phyloP scores from a whole-genome alignment of 306 rosid genomes.

The Notholithocarpus densiflorus region DNA sequence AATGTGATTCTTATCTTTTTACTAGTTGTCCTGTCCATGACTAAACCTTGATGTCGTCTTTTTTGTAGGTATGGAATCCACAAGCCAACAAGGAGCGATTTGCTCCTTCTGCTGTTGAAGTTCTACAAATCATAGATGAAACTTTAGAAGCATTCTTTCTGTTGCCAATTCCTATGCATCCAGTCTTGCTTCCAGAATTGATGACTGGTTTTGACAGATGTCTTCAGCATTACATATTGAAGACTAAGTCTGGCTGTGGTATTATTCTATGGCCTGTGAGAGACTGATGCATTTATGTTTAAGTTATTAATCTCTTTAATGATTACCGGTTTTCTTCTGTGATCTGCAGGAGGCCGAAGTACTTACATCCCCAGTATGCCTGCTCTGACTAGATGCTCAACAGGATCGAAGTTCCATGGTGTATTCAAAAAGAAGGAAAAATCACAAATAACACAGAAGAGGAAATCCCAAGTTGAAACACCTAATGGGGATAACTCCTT shows the following conservation, averaged over 20 bases:
- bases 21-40: conserved; percentile 1
- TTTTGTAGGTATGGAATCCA: conserved; percentile 74
- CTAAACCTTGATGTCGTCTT: conserved; percentile 3
- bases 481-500: conserved; percentile 45
- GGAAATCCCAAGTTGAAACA: conserved; percentile 57
- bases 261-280: conserved; percentile 23
- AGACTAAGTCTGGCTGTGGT: conserved; percentile 90
- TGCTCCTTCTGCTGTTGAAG: conserved; percentile 82
- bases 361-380: conserved; percentile 74
- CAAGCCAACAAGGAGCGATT: conserved; percentile 65
- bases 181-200: conserved; percentile 68
- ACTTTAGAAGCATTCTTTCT: conserved; percentile 85
- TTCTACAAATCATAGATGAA: conserved; percentile 73
- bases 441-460: conserved; percentile 49
- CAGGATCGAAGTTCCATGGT: conserved; percentile 59
- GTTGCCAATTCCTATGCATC: conserved; percentile 71
- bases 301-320: conserved; percentile 11
- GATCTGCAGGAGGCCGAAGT: conserved; percentile 57
- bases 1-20: background rate
- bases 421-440: conserved; percentile 75
- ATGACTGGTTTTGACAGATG: conserved; percentile 76
- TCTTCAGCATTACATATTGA: conserved; percentile 67
- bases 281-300: conserved; percentile 2
- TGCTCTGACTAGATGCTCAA: conserved; percentile 85
- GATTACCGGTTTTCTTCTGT: conserved; percentile 25